Evolutionary conservation across 2,329 filamentous ascomycete species (phyloP).

Genomic region (Furcasterigmium sp.): DNA sequence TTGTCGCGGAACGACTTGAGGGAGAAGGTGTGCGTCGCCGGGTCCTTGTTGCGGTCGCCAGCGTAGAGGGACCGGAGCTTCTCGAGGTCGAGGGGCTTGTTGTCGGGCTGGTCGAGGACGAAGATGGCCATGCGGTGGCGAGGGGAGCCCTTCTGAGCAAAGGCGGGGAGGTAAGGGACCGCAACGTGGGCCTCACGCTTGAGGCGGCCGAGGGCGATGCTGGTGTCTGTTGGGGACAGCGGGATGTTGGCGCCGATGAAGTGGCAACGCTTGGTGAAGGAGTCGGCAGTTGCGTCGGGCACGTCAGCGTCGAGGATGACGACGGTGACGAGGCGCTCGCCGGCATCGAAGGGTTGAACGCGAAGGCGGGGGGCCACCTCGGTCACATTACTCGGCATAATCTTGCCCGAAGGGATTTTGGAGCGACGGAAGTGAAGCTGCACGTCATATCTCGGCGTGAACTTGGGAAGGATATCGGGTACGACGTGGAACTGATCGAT

Average conservation of each 20-base stretch:
- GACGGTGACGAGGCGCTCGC: constrained; percentile 76
- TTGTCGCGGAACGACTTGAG: constrained; percentile 70
- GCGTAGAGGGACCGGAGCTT: constrained; percentile 49
- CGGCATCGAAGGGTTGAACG: constrained; percentile 79
- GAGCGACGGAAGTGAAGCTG: constrained; percentile 72
- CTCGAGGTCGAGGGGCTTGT: constrained; percentile 51
- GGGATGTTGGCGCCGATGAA: constrained; percentile 70
- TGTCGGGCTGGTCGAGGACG: constrained; percentile 72
- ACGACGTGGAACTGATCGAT: constrained; percentile 82
- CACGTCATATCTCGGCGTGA: constrained; percentile 75
- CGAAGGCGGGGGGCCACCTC: constrained; percentile 70
- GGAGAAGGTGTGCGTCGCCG: constrained; percentile 59
- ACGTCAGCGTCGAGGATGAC: constrained; percentile 89
- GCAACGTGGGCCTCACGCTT: constrained; percentile 60
- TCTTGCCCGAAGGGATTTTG: constrained; percentile 69
- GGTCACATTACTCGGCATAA: constrained; percentile 69
- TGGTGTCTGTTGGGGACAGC: constrained; percentile 46
- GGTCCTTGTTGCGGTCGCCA: constrained; percentile 2
- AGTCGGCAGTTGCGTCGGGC: constrained; percentile 68
- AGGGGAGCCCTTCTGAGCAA: constrained; percentile 81
- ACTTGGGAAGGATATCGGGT: constrained; percentile 77
- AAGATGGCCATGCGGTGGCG: constrained; percentile 87
- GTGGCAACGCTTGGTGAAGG: constrained; percentile 78
- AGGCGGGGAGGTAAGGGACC: constrained; percentile 77
- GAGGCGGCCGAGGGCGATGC: constrained; percentile 60